phyloP scores from a whole-genome alignment of 2,329 filamentous ascomycete species.

The Epichloe gansuensis region DNA sequence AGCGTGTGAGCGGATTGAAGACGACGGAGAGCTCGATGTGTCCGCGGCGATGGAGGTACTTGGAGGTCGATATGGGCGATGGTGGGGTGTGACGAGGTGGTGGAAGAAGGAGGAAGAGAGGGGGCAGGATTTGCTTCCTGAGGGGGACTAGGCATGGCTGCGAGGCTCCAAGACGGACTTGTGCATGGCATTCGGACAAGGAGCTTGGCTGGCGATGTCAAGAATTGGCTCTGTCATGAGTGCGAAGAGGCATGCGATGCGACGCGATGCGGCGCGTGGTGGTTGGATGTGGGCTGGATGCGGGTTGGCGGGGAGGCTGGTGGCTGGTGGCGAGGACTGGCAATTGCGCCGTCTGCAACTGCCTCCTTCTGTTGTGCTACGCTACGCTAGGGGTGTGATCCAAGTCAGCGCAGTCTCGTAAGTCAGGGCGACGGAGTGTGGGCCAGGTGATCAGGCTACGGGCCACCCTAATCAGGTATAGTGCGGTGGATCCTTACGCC shows the following conservation, averaged over 20 bases:
- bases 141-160: constrained; percentile 9
- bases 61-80: constrained; percentile 30
- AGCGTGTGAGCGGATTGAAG: constrained; percentile 65
- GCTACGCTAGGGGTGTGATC: too few relatives aligned
- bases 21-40: constrained; percentile 55
- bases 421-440: too few relatives aligned
- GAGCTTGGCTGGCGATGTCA: background rate
- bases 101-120: background rate
- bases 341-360: background rate
- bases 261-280: background rate
- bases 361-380: background rate
- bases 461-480: too few relatives aligned
- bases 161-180: background rate
- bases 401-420: too few relatives aligned
- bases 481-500: too few relatives aligned
- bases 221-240: background rate
- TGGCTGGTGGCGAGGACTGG: background rate
- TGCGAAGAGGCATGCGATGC: background rate
- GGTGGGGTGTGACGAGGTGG: constrained; percentile 1
- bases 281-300: background rate
- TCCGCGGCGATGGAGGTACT: constrained; percentile 47
- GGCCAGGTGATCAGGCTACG: too few relatives aligned
- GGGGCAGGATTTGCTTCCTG: background rate
- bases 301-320: constrained; percentile 1
- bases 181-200: background rate